Evolutionary conservation across 139 green algal species (phyloP).

Genomic region (Yamagishiella unicocca): DNA sequence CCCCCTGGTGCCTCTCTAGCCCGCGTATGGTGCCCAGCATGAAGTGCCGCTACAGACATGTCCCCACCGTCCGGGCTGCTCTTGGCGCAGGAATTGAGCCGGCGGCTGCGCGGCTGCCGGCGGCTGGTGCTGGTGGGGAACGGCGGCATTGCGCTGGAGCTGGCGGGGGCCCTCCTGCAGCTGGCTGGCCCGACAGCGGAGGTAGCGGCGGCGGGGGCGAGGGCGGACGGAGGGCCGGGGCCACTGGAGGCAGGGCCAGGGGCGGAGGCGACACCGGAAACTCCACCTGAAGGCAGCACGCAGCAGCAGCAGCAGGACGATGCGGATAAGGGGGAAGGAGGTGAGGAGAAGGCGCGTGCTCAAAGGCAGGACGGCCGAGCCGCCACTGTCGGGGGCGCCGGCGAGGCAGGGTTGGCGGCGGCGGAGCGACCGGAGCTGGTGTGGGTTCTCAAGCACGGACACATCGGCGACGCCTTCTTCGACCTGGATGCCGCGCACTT

Average conservation of each 20-base stretch:
- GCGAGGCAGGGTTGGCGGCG: not conserved
- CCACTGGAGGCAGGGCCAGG: not conserved
- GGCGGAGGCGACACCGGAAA: too few species aligned
- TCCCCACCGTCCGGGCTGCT: too few species aligned
- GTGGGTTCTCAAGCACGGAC: slow-evolving; percentile 83
- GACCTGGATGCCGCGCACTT: slow-evolving; percentile 86
- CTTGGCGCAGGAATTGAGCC: slow-evolving; percentile 20
- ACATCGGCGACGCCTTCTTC: slow-evolving; percentile 92
- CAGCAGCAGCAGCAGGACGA: too few species aligned
- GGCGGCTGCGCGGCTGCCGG: slow-evolving; percentile 8
- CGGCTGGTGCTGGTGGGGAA: slow-evolving; percentile 86
- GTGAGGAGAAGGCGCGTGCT: too few species aligned
- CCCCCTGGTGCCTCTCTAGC: too few species aligned
- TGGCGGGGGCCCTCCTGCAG: slow-evolving; percentile 66
- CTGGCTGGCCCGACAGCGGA: slow-evolving; percentile 43
- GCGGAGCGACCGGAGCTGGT: slow-evolving; percentile 71
- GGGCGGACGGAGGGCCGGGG: not conserved
- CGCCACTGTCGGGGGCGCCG: not conserved
- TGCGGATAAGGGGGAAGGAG: too few species aligned
- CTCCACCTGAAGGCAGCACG: too few species aligned
- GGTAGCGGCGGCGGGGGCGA: too few species aligned
- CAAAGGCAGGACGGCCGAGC: too few species aligned
- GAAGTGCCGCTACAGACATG: too few species aligned
- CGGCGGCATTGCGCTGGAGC: slow-evolving; percentile 90
- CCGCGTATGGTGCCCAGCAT: too few species aligned